A percentile compares a stretch with the other conserved stretches of the same genome.
Conservation (phyloP, 2,329 filamentous ascomycete genomes). For the Aspergillus intermedius region DNA sequence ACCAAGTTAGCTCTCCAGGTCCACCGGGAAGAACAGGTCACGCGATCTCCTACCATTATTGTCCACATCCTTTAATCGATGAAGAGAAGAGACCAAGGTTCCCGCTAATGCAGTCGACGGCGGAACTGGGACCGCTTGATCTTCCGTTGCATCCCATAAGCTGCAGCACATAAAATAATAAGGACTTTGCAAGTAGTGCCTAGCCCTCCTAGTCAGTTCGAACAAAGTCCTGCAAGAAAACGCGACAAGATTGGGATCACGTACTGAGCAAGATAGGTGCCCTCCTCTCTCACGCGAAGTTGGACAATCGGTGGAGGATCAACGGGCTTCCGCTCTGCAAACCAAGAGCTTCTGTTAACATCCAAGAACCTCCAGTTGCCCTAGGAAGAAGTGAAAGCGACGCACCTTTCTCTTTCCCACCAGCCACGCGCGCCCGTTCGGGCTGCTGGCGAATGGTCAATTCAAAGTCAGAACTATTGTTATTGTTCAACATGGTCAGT, state of each 20-base stretch:
- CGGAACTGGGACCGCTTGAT: slow-evolving; percentile 36
- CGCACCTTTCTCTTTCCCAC: slow-evolving; percentile 68
- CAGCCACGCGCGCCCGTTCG: slow-evolving; percentile 58
- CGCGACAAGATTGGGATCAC: slow-evolving; percentile 22
- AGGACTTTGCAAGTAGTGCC: slow-evolving; percentile 58
- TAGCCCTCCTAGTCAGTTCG: slow-evolving; percentile 23
- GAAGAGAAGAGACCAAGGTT: slow-evolving; percentile 71
- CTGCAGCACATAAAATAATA: slow-evolving; percentile 58
- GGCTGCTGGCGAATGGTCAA: slow-evolving; percentile 62
- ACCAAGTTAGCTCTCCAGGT: slow-evolving; percentile 3
- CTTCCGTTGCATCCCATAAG: slow-evolving; percentile 47
- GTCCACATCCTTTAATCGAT: slow-evolving; percentile 70
- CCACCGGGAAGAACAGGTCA: neutral
- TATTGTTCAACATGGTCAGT: slow-evolving; percentile 36
- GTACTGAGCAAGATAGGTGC: slow-evolving; percentile 54
- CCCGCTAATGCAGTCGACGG: slow-evolving; percentile 58
- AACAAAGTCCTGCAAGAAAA: slow-evolving; percentile 1
- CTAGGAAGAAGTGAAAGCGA: slow-evolving; percentile 3
- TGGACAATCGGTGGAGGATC: slow-evolving; percentile 79
- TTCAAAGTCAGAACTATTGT: slow-evolving; percentile 49
- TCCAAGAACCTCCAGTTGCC: neutral
- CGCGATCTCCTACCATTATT: slow-evolving; percentile 48
- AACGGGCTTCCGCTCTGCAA: slow-evolving; percentile 70
- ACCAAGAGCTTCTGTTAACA: slow-evolving; percentile 8
- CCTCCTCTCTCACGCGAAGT: slow-evolving; percentile 48